These are phyloP conservation scores for Ulmus americana DNA, from an alignment of 331 rosid genomes.

Conservation along the genomic window DNA sequence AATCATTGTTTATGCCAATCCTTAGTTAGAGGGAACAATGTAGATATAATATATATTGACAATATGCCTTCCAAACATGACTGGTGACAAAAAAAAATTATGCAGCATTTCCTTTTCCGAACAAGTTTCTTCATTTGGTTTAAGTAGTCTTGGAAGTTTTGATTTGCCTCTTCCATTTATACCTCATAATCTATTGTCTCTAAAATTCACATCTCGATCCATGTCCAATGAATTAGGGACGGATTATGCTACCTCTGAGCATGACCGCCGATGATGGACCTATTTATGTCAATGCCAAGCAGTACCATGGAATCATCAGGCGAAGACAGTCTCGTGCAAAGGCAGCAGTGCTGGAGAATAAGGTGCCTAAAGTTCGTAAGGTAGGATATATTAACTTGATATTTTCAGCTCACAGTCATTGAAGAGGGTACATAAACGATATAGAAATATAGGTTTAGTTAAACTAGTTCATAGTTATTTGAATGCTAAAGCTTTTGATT, in stretches of 20 bases:
- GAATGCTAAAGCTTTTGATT: background rate
- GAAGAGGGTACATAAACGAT: background rate
- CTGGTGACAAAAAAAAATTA: background rate
- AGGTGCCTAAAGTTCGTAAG: constrained; percentile 56
- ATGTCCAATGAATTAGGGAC: constrained; percentile 53
- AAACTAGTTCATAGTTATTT: background rate
- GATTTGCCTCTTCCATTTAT: constrained; percentile 1
- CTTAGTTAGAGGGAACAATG: too few relatives aligned
- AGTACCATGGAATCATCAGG: constrained; percentile 87
- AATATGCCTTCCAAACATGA: background rate
- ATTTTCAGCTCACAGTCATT: background rate
- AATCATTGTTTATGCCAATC: background rate
- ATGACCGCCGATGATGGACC: constrained; percentile 85
- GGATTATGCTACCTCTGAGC: constrained; percentile 84
- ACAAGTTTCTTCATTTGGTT: background rate
- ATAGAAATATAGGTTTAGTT: background rate
- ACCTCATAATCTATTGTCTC: constrained; percentile 11
- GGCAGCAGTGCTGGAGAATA: constrained; percentile 65
- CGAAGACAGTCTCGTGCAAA: constrained; percentile 90
- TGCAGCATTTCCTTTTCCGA: background rate
- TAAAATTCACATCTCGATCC: constrained; percentile 13
- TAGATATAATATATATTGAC: too few relatives aligned
- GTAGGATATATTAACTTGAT: constrained; percentile 32
- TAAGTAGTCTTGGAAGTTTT: background rate
- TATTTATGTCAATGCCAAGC: constrained; percentile 92